A percentile compares a stretch with the other conserved stretches of the same genome.
These are phyloP conservation scores for Metarhizium robertsii DNA, from an alignment of 2,329 filamentous ascomycete species.

Conservation along the genomic window DNA sequence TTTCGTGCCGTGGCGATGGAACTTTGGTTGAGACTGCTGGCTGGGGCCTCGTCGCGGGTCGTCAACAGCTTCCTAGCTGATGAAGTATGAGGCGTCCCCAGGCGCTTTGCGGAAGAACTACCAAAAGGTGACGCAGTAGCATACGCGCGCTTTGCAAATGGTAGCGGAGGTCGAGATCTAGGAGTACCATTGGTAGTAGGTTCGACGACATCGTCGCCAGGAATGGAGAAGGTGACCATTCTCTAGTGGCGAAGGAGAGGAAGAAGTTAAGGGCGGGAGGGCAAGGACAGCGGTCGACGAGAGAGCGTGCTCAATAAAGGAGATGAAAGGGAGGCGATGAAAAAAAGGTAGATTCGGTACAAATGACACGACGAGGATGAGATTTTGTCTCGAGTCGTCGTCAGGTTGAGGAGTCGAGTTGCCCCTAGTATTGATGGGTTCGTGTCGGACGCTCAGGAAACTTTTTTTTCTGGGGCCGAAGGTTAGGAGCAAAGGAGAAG, in stretches of 20 bases:
- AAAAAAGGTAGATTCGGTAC: not conserved
- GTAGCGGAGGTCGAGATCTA: constrained; percentile 28
- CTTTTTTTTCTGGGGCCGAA: constrained; percentile 1
- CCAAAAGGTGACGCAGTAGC: constrained; percentile 27
- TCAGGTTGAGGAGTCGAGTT: not conserved
- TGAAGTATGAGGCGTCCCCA: constrained; percentile 28
- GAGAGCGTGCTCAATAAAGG: not conserved
- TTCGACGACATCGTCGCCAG: constrained; percentile 24
- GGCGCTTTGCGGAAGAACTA: constrained; percentile 18
- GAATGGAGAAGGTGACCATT: constrained; percentile 31
- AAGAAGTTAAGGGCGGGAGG: not conserved
- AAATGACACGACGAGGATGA: not conserved
- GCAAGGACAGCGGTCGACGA: not conserved
- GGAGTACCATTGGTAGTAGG: constrained; percentile 24
- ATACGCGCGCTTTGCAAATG: constrained; percentile 34
- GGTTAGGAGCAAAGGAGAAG: not conserved
- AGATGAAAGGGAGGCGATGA: not conserved
- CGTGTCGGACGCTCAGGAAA: constrained; percentile 2
- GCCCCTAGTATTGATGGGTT: not conserved
- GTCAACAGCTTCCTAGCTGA: constrained; percentile 26
- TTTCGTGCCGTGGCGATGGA: constrained; percentile 28
- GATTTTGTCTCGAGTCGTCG: not conserved
- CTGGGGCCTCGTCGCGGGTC: constrained; percentile 25
- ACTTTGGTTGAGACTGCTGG: constrained; percentile 26
- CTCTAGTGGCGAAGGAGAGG: not conserved